Evolutionary conservation across 2,329 filamentous ascomycete species (phyloP).

Genomic region (Claviceps spartinae): DNA sequence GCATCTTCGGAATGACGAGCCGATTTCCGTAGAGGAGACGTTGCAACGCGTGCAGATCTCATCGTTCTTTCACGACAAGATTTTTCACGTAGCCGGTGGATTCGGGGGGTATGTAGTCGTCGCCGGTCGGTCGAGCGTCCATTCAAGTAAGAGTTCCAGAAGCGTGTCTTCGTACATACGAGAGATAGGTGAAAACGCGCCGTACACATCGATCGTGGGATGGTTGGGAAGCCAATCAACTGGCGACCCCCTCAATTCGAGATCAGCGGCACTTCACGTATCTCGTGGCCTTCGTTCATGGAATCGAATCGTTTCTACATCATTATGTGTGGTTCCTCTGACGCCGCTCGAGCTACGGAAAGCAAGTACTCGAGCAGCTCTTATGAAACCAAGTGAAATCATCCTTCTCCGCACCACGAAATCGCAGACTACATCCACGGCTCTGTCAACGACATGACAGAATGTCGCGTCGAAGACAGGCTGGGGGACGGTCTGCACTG

Average conservation of each 20-base stretch:
- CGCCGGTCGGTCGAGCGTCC: too few relatives aligned
- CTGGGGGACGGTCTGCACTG: constrained; percentile 66
- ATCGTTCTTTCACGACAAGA: neutral
- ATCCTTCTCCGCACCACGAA: constrained; percentile 42
- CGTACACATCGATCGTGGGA: too few relatives aligned
- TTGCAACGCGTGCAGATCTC: neutral
- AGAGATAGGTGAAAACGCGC: too few relatives aligned
- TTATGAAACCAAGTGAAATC: constrained; percentile 34
- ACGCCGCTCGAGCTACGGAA: constrained; percentile 25
- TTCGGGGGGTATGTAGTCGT: too few relatives aligned
- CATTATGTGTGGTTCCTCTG: constrained; percentile 27
- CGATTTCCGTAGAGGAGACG: neutral
- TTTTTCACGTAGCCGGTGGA: too few relatives aligned
- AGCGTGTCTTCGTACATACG: too few relatives aligned
- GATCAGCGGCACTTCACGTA: too few relatives aligned
- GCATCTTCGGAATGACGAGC: neutral
- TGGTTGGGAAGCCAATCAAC: too few relatives aligned
- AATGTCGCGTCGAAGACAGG: constrained; percentile 49
- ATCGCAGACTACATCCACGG: constrained; percentile 51
- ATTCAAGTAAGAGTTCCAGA: too few relatives aligned
- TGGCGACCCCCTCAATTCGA: too few relatives aligned
- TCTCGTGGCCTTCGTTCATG: too few relatives aligned
- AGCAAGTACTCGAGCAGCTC: constrained; percentile 38
- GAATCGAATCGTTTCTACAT: neutral
- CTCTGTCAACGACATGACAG: constrained; percentile 43